Evolutionary conservation across 1,139 yeast genomes (phyloP).

Genomic region (Suzukiozyma palmioleophila): DNA sequence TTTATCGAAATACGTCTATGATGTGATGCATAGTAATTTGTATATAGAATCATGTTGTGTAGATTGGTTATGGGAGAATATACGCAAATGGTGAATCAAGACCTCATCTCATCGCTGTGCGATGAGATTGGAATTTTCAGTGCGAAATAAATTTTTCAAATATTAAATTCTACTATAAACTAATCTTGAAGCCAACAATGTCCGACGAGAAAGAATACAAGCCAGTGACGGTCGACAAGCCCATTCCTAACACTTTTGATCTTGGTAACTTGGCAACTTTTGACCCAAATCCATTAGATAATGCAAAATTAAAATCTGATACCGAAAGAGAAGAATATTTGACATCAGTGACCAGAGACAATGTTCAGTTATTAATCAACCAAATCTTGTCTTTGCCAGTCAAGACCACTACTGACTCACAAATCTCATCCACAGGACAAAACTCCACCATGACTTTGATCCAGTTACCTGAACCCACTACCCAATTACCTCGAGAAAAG

Average conservation of each 20-base stretch:
- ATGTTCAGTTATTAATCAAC: slow-evolving; percentile 84
- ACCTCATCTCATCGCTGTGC: neutral
- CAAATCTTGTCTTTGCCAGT: slow-evolving; percentile 88
- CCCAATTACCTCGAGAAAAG: slow-evolving; percentile 90
- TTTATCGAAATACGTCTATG: too few relatives aligned
- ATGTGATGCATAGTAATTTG: too few relatives aligned
- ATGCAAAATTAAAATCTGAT: slow-evolving; percentile 46
- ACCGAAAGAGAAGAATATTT: slow-evolving; percentile 61
- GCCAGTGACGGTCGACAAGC: slow-evolving; percentile 84
- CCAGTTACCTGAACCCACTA: slow-evolving; percentile 78
- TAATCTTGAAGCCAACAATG: slow-evolving; percentile 13
- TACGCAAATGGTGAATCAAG: too few relatives aligned
- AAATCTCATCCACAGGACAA: slow-evolving; percentile 56
- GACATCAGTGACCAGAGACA: slow-evolving; percentile 76
- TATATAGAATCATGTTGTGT: too few relatives aligned
- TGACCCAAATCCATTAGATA: slow-evolving; percentile 79
- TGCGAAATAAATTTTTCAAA: slow-evolving; percentile 3
- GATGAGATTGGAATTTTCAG: slow-evolving; percentile 1
- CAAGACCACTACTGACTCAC: slow-evolving; percentile 75
- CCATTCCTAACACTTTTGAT: slow-evolving; percentile 81
- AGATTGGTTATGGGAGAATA: too few relatives aligned
- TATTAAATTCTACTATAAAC: neutral
- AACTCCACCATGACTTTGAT: slow-evolving; percentile 78
- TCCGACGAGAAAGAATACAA: slow-evolving; percentile 34
- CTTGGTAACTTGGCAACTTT: slow-evolving; percentile 84